Evolutionary conservation across 2,329 filamentous ascomycete genomes (phyloP), one percentile per base, ranked within the genome.

Genomic region (Fonsecaea monophora): DNA sequence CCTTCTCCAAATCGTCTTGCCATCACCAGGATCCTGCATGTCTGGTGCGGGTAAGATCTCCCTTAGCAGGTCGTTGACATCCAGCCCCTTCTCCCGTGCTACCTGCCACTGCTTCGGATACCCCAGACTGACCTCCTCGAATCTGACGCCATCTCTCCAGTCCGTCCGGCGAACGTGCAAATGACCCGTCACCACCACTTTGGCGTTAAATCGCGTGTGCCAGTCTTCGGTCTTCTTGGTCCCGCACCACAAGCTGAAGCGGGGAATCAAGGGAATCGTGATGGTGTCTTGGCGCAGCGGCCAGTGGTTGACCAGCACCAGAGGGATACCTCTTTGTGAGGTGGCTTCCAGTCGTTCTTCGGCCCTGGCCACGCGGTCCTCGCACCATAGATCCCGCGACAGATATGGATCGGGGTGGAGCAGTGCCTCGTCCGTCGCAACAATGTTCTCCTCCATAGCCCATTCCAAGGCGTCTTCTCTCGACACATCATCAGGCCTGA

Each of bases 401-500:
- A 56, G 48, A 65, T 69, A 70, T 10, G 71, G 71, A 61, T 73
- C 71, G 1, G 70, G 66, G 50, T 73, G 71, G 12, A 73, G 65
- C 1, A 73, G 65, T 21, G 69, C 67, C 48, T 73, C 71, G 53
- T 73, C 71, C 15, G 71, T 72, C 7, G 71, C 71, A 34, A 67
- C 57, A 30, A 73, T 64, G 61, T 73, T 70, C 35, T 71, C 53
- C 30, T 73, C 70, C 64, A 69, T 67, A 3, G 71, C 71, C 71
- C 71, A 73, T 10, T 69, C 68, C 34, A 73, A 59, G 1, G 84
- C 85, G 21, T 78, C 75, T 64, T 84, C 84, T 42, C 82, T 75
- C 32, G 77, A 75, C 8, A 87, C 80, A 54, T 84, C 71, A 1
- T 74, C 77, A 0, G 85, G 85, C 0, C 85, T 78, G 74, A 87